phyloP scores from a whole-genome alignment of 106 monocot genomes.

The Agapanthus africanus region DNA sequence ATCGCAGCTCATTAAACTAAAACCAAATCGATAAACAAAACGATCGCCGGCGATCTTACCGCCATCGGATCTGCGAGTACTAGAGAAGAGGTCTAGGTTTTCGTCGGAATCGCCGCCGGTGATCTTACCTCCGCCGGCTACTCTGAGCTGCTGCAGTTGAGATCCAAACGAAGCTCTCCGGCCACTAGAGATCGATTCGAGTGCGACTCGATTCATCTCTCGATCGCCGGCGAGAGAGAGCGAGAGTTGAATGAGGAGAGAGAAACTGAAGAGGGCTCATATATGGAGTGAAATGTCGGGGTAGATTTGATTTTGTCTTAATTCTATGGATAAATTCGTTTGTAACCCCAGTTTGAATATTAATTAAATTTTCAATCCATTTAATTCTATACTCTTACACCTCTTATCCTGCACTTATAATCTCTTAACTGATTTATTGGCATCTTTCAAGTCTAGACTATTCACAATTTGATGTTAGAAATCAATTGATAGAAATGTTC shows the following conservation, averaged over 20 bases:
- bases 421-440: no score
- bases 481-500: no score
- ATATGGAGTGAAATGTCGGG: not conserved
- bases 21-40: no score
- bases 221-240: not conserved
- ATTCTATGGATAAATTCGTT: no score
- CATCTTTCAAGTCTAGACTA: no score
- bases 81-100: slow-evolving; percentile 3
- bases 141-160: slow-evolving; percentile 1
- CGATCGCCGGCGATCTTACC: slow-evolving; percentile 5
- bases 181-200: slow-evolving; percentile 3
- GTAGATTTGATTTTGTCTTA: no score
- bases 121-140: not conserved
- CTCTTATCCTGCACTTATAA: no score
- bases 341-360: no score
- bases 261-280: not conserved
- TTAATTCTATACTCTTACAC: no score
- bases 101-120: slow-evolving; percentile 1
- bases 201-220: slow-evolving; percentile 2
- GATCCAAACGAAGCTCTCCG: slow-evolving; percentile 5
- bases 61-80: slow-evolving; percentile 2
- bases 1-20: not conserved
- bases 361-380: no score
- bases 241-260: no score
- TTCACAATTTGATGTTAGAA: no score